A percentile compares a stretch with the other conserved stretches of the same genome.
phyloP scores from a whole-genome alignment of 1,139 yeast genomes.

The Yamadazyma dendronema region DNA sequence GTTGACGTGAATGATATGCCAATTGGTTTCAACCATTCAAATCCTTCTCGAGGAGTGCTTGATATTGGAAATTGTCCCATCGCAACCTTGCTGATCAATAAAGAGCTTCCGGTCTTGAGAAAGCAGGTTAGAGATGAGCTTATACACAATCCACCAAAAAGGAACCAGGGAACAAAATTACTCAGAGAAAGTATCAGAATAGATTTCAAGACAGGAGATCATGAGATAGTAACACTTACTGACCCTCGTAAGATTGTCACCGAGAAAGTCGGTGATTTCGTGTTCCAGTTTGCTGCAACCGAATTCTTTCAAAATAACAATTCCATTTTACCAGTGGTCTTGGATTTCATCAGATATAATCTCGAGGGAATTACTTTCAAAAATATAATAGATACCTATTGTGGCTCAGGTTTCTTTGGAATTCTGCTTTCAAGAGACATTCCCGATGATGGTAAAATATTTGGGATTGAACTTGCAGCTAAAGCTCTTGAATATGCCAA shows the following conservation, averaged over 20 bases:
- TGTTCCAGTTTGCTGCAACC: slow-evolving; percentile 86
- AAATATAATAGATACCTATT: slow-evolving; percentile 42
- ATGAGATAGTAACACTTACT: slow-evolving; percentile 40
- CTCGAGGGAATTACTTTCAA: slow-evolving; percentile 20
- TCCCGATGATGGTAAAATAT: slow-evolving; percentile 32
- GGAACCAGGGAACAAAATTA: slow-evolving; percentile 10
- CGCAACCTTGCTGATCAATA: slow-evolving; percentile 75
- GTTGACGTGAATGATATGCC: slow-evolving; percentile 5
- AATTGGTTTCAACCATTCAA: slow-evolving; percentile 35
- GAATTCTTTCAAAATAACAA: slow-evolving; percentile 95
- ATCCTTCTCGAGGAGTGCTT: slow-evolving; percentile 65
- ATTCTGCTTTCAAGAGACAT: slow-evolving; percentile 32
- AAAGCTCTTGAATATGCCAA: slow-evolving; percentile 35
- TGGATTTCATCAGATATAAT: slow-evolving; percentile 31
- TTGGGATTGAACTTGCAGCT: slow-evolving; percentile 43
- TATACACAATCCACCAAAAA: slow-evolving; percentile 1
- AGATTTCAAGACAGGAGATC: slow-evolving; percentile 33
- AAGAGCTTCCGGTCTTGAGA: slow-evolving; percentile 10
- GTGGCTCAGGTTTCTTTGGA: slow-evolving; percentile 50
- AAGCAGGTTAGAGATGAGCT: slow-evolving; percentile 1
- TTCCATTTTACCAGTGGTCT: slow-evolving; percentile 38
- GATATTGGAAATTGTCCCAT: slow-evolving; percentile 92
- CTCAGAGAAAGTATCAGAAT: slow-evolving; percentile 36
- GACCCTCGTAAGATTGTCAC: slow-evolving; percentile 74
- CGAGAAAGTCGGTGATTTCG: slow-evolving; percentile 71